Evolutionary conservation across 2,329 filamentous ascomycete species (phyloP), one percentile per base, ranked within the genome.

Genomic region (Cryoendolithus antarcticus): DNA sequence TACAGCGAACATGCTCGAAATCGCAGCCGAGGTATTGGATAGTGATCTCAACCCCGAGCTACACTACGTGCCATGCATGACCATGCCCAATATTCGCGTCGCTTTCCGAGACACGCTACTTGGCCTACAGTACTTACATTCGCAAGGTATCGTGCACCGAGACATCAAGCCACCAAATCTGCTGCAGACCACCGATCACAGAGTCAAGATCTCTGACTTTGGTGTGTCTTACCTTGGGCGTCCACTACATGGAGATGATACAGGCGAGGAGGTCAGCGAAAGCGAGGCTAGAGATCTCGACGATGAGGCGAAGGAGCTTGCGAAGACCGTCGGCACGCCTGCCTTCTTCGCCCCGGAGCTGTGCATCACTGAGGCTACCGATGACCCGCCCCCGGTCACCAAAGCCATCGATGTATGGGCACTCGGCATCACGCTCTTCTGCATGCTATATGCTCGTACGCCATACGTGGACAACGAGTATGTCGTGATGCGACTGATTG

Each of bases 401-500:
- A 85, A 86, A 51, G 85, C 93, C 52, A 94, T 98, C 49, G 91
- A 98, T 55, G 80, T 98, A 10, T 98, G 91, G 91, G 94, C 91
- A 8, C 70, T 98, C 13, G 91, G 91, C 13, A 86, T 98, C 12
- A 98, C 91, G 0, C 73, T 98, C 2, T 98, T 95, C 62, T 94
- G 89, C 55, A 78, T 98, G 59, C 78, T 98, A 40, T 98, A 82
- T 57, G 91, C 86, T 9, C 84, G 91, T 38, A 84, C 95, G 31
- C 91, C 91, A 0, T 98, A 96, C 50, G 86, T 86, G 36, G 81
- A 91, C 55, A 88, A 93, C 51, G 86, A 93, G 52, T 95, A 82
- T 58, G 82, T 84, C 44, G 81, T 98, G 66, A 95, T 95, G 66
- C 77, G 79, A 48, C 82, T 82, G 47, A 95, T 98, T 49, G 88